phyloP scores from a whole-genome alignment of 176 grass and related monocot species.

The Oryza rufipogon region DNA sequence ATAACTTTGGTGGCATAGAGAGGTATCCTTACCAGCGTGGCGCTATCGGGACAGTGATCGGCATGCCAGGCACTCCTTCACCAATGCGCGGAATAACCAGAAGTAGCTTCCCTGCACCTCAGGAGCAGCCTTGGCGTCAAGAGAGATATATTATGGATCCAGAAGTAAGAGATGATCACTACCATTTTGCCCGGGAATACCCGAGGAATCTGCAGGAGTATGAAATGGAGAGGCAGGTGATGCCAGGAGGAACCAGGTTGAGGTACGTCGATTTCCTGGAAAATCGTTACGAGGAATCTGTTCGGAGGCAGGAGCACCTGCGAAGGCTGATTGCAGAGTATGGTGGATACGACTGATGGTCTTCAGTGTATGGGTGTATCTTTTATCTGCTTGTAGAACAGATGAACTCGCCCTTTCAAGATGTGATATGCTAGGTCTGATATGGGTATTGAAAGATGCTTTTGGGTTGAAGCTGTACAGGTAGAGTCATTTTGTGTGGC shows the following conservation, averaged over 20 bases:
- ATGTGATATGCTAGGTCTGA: neutral
- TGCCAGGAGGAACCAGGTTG: neutral
- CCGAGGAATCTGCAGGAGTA: slow-evolving; percentile 7
- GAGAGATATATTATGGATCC: neutral
- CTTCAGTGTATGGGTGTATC: neutral
- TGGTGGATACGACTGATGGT: neutral
- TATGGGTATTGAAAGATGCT: neutral
- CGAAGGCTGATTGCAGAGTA: neutral
- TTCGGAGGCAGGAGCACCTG: neutral
- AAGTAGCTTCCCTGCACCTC: neutral
- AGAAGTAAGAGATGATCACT: neutral
- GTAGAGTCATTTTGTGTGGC: slow-evolving; percentile 28
- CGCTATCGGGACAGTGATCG: neutral
- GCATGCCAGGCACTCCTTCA: slow-evolving; percentile 8
- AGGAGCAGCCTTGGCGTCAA: slow-evolving; percentile 11
- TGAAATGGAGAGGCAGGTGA: neutral
- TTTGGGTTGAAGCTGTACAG: slow-evolving; percentile 21
- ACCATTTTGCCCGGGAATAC: slow-evolving; percentile 5
- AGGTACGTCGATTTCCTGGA: slow-evolving; percentile 21
- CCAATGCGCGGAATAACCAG: neutral
- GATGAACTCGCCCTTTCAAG: slow-evolving; percentile 9
- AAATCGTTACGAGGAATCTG: neutral
- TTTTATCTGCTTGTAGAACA: neutral
- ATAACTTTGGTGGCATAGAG: neutral
- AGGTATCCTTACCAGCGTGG: neutral